Evolutionary conservation across 345 rosid species (phyloP), one percentile per base, ranked within the genome.

Genomic region (Barbarea vulgaris): DNA sequence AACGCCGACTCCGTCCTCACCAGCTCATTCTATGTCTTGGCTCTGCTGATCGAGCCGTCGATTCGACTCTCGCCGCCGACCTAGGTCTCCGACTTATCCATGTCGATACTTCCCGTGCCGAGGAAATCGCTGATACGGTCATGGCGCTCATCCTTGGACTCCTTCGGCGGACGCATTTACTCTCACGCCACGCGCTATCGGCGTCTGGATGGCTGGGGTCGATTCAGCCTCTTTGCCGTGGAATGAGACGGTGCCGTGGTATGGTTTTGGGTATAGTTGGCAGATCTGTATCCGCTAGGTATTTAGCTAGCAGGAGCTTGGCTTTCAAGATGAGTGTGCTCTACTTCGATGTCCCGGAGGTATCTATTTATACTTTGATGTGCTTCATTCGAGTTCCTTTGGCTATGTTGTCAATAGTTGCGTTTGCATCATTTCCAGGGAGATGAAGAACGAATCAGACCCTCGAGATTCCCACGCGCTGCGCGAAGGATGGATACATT

Each of bases 401-500:
- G 1, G 31, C 6, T 67, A 55, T 47, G 39, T 34, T 67, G 24
- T 47, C 19, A 52, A 42, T 54, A 17, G 39, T 54, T 75, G 72
- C 10, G 33, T 71, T 58, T 72, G 67, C 52, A 22, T 75, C 36
- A 44, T 81, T 30, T 58, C 3, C 82, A 90, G 99, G 96, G 83
- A 65, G 87, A 87, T 68, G 96, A 86, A 73, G 85, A 83, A 52
- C 76, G 72, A 74, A 69, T 84, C 75, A 81, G 88, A 77, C 80
- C 96, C 14, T 37, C 78, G 31, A 82, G 86, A 51, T 96, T 96
- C 79, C 99, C 99, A 54, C 67, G 91, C 42, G 95, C 99, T 64
- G 99, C 98, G 4, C 87, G 96, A 56, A 88, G 94, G 79, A 96
- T 96, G 98, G 99, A 96, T 72, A 96, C 97, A 18, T 90, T 96